A percentile compares a stretch with the other conserved stretches of the same genome.
Conservation (phyloP, 371 early-diverging fungal genomes). For the Apophysomyces ossiformis region DNA sequence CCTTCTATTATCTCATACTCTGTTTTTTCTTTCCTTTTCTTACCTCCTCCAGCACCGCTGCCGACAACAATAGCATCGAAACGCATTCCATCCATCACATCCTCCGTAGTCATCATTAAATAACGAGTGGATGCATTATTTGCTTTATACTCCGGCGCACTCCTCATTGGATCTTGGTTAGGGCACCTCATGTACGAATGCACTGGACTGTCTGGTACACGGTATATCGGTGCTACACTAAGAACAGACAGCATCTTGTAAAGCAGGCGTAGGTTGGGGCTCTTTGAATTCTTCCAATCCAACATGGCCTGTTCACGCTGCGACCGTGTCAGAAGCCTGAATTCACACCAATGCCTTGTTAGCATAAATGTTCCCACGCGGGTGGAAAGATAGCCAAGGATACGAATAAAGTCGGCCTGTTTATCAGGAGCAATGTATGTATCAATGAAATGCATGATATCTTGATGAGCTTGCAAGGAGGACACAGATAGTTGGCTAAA, state of each 20-base stretch:
- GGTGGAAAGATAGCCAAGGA: constrained; percentile 9
- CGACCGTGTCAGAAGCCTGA: constrained; percentile 30
- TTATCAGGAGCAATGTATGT: not conserved
- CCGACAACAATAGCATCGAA: constrained; percentile 74
- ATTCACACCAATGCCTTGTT: constrained; percentile 41
- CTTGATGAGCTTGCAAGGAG: not conserved
- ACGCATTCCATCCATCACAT: constrained; percentile 20
- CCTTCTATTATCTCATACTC: too few relatives aligned
- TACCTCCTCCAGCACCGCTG: constrained; percentile 74
- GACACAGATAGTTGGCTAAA: constrained; percentile 14
- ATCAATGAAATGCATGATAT: not conserved
- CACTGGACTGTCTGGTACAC: not conserved
- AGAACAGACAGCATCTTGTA: not conserved
- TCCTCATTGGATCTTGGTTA: constrained; percentile 1
- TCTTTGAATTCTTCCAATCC: constrained; percentile 18
- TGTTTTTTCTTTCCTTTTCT: not conserved
- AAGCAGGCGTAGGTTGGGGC: not conserved
- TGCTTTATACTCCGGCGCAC: not conserved
- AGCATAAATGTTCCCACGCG: constrained; percentile 42
- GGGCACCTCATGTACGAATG: constrained; percentile 5
- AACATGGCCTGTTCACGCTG: constrained; percentile 39
- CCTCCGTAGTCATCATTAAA: not conserved
- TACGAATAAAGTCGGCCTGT: constrained; percentile 2
- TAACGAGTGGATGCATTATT: not conserved
- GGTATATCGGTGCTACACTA: not conserved